Evolutionary conservation across 371 early-diverging fungal species (phyloP).

Genomic region (Fennellomyces sp.): DNA sequence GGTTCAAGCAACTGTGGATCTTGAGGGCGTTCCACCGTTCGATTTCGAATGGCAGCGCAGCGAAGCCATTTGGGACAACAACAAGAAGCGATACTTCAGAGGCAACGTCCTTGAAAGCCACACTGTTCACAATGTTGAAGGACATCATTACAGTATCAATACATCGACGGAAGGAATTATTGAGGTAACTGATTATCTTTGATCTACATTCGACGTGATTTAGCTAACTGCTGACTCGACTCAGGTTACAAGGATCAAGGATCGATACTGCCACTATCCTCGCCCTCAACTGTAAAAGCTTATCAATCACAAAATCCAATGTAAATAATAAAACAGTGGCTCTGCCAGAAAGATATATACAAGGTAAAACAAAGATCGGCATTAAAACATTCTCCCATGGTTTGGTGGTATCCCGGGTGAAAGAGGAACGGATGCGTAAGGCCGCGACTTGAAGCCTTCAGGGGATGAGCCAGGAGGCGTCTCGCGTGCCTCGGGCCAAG

Average conservation of each 20-base stretch:
- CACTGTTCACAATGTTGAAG: constrained; percentile 40
- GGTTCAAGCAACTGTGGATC: constrained; percentile 51
- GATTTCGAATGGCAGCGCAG: constrained; percentile 58
- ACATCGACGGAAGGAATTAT: constrained; percentile 55
- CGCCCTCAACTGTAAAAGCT: constrained; percentile 12
- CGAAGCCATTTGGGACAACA: constrained; percentile 42
- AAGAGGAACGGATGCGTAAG: background rate
- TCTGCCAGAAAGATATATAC: constrained; percentile 3
- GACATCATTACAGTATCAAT: constrained; percentile 42
- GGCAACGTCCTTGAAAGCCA: constrained; percentile 52
- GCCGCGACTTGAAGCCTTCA: constrained; percentile 1
- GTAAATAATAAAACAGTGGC: constrained; percentile 6
- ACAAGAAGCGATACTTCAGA: constrained; percentile 40
- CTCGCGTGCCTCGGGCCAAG: background rate
- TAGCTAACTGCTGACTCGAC: too few species aligned
- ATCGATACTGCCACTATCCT: constrained; percentile 49
- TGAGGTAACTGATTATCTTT: constrained; percentile 30
- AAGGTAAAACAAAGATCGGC: background rate
- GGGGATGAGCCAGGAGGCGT: background rate
- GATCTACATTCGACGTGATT: too few species aligned
- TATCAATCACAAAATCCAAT: background rate
- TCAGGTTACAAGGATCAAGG: constrained; percentile 48
- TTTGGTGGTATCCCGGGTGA: constrained; percentile 1
- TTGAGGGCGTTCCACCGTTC: constrained; percentile 56
- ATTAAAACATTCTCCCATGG: background rate